A percentile compares a stretch with the other conserved stretches of the same genome.
Conservation (phyloP, 1,284 basidiomycete genomes). For the Moesziomyces aphidis region DNA sequence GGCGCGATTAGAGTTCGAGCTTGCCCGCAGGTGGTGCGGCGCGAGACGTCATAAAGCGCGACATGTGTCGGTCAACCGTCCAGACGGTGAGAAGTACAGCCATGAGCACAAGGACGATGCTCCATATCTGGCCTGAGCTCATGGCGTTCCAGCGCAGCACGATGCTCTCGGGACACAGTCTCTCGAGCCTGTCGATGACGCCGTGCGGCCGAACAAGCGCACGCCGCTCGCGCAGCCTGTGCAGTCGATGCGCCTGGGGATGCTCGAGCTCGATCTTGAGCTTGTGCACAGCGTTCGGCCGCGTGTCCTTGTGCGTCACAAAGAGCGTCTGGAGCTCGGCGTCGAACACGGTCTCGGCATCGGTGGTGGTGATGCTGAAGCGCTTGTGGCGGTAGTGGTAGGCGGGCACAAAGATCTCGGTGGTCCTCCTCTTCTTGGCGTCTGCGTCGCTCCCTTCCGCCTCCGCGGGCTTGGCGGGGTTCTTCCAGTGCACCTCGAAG, state of each 20-base stretch:
- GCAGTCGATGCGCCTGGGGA: conserved; percentile 6
- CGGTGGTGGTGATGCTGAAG: conserved; percentile 39
- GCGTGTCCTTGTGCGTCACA: conserved; percentile 35
- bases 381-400: conserved; percentile 43
- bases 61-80: conserved; percentile 25
- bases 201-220: conserved; percentile 10
- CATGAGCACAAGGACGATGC: conserved; percentile 11
- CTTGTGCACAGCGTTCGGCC: conserved; percentile 37
- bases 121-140: conserved; percentile 19
- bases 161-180: conserved; percentile 11
- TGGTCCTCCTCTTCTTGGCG: conserved; percentile 14
- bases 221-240: conserved; percentile 11
- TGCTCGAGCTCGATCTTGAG: conserved; percentile 39
- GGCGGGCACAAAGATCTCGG: conserved; percentile 57
- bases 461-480: conserved; percentile 21
- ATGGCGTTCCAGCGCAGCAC: conserved; percentile 24
- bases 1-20: conserved; percentile 3
- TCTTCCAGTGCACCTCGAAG: conserved; percentile 62
- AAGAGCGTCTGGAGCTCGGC: conserved; percentile 50
- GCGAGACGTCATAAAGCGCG: conserved; percentile 7
- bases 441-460: conserved; percentile 10
- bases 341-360: conserved; percentile 30
- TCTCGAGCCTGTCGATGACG: conserved; percentile 3
- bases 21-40: background rate
- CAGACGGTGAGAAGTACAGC: conserved; percentile 18